Conservation (phyloP, 306 rosid species). For the Gleditsia sinensis region DNA sequence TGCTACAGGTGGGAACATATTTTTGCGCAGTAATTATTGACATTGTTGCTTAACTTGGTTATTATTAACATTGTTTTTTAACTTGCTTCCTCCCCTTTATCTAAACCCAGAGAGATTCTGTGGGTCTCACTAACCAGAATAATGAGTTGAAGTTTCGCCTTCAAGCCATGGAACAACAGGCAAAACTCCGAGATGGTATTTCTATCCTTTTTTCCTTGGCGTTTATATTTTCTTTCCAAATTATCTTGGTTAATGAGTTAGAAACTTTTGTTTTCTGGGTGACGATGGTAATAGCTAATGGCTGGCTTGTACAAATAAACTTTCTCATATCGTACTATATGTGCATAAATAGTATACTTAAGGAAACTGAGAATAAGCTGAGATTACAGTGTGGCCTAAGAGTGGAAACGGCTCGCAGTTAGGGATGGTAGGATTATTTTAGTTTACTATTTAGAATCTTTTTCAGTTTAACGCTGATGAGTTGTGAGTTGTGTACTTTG, state of each 20-base stretch:
- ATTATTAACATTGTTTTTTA: not conserved
- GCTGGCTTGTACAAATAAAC: not conserved
- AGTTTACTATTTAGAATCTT: not conserved
- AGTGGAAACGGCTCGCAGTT: not conserved
- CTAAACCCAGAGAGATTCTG: conserved; percentile 75
- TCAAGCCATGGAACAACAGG: conserved; percentile 99
- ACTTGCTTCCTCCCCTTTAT: conserved; percentile 22
- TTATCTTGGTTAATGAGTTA: not conserved
- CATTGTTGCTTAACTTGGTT: conserved; percentile 6
- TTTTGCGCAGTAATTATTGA: not conserved
- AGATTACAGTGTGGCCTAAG: not conserved
- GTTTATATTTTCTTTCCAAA: not conserved
- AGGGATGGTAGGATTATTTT: not conserved
- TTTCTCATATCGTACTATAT: not conserved
- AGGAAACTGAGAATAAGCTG: not conserved
- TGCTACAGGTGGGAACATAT: conserved; percentile 68
- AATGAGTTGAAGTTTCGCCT: conserved; percentile 96
- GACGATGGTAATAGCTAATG: not conserved
- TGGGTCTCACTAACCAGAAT: conserved; percentile 86
- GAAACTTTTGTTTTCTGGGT: not conserved
- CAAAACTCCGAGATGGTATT: conserved; percentile 93
- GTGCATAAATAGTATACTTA: not conserved
- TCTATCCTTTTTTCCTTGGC: not conserved
- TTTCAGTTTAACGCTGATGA: not conserved
- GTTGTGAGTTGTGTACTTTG: not conserved